Evolutionary conservation across 345 rosid genomes (phyloP), one percentile per base, ranked within the genome.

Genomic region (Moricandia moricandioides): DNA sequence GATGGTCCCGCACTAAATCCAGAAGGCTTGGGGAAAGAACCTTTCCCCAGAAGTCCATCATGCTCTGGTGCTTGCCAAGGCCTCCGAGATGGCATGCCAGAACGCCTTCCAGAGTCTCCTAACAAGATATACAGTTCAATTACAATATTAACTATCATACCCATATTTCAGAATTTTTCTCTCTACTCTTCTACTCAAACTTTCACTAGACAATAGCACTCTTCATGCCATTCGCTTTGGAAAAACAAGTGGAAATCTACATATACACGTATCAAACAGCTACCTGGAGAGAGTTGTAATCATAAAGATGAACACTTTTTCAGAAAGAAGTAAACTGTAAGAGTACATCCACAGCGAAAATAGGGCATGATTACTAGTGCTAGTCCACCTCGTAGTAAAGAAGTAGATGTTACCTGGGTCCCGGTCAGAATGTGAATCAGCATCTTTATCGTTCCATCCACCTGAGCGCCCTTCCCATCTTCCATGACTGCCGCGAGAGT

Each of bases 21-120:
- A 55, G 98, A 79, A 37, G 96, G 87, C 79, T 91, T 85, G 14
- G 92, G 93, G 63, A 92, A 92, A 80, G 93, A 87, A 65, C 99
- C 99, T 83, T 95, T 92, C 24, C 99, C 99, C 40, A 95, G 88
- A 79, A 95, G 97, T 45, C 99, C 99, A 73, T 95, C 99, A 82
- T 95, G 97, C 85, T 90, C 99, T 4, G 94, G 83, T 78, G 81
- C 84, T 81, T 92, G 97, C 96, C 90, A 83, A 64, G 92, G 71
- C 70, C 86, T 88, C 78, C 91, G 85, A 81, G 96, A 69, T 78
- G 87, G 98, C 80, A 85, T 80, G 62, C 86, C 87, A 81, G 76
- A 79, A 54, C 85, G 87, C 82, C 80, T 88, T 77, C 93, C 93
- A 78, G 86, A 71, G 77, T 92, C 99, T 88, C 34, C 78, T 78